Evolutionary conservation across 169 alveolate genomes (phyloP).

Genomic region (Eimeria acervulina): DNA sequence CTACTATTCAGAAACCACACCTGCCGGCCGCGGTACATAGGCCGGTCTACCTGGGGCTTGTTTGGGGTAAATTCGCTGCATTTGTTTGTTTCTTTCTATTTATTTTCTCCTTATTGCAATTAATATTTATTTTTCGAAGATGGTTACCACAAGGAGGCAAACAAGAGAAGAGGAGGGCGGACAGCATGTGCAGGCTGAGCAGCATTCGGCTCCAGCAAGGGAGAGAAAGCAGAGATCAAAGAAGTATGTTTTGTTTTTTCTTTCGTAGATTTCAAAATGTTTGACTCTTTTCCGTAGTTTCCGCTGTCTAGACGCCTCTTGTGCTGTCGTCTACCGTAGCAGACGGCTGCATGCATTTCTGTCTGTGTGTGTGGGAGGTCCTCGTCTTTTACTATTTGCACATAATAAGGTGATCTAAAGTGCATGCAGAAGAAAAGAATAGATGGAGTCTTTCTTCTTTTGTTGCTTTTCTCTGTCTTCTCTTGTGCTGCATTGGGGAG

Average conservation of each 20-base stretch:
- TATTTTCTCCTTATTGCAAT: not conserved
- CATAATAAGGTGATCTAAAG: no score
- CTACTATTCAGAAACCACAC: no score
- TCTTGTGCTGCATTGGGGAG: no score
- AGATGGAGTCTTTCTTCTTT: no score
- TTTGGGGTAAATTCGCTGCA: no score
- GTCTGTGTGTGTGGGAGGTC: no score
- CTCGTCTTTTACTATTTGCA: no score
- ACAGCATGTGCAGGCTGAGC: no score
- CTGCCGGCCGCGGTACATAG: no score
- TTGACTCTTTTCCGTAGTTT: not conserved
- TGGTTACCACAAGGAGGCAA: slow-evolving; percentile 41
- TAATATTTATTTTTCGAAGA: not conserved
- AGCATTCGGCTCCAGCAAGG: not conserved
- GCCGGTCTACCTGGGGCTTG: no score
- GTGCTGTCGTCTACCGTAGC: not conserved
- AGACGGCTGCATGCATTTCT: not conserved
- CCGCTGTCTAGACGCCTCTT: not conserved
- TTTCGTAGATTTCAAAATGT: not conserved
- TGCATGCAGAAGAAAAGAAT: no score
- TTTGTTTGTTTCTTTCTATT: not conserved
- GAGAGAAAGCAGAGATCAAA: not conserved
- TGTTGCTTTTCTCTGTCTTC: no score
- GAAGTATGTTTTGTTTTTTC: slow-evolving; percentile 13
- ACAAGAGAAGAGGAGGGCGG: slow-evolving; percentile 27